Evolutionary conservation across 352 stramenopile species (phyloP).

Genomic region (Phytophthora parvispora): DNA sequence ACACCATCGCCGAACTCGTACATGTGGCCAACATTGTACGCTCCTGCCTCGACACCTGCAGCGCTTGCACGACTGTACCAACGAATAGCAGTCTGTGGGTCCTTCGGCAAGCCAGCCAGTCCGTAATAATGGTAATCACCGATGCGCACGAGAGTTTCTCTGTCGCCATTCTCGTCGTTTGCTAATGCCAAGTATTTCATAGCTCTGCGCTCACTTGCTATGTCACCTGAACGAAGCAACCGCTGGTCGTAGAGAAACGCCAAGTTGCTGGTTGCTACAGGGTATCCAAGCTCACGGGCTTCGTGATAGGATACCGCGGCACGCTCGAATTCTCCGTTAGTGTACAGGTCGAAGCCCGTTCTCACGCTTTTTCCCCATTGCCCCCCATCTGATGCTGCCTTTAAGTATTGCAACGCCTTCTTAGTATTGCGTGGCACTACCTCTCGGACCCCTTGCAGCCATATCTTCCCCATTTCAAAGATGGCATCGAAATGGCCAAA

Average conservation of each 20-base stretch:
- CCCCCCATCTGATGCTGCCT: constrained; percentile 69
- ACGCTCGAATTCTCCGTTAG: constrained; percentile 47
- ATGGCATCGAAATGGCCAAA: constrained; percentile 92
- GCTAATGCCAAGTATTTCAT: constrained; percentile 54
- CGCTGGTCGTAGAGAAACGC: constrained; percentile 81
- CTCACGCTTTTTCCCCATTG: constrained; percentile 68
- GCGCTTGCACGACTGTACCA: constrained; percentile 83
- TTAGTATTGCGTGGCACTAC: constrained; percentile 30
- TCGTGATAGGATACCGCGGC: constrained; percentile 75
- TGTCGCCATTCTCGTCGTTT: constrained; percentile 52
- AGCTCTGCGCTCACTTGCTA: constrained; percentile 38
- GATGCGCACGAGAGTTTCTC: constrained; percentile 72
- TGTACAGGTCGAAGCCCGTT: constrained; percentile 74
- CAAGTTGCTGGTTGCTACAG: constrained; percentile 75
- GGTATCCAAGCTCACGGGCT: constrained; percentile 68
- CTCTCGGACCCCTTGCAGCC: constrained; percentile 42
- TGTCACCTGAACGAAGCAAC: constrained; percentile 31
- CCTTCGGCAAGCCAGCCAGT: constrained; percentile 43
- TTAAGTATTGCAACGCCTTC: constrained; percentile 57
- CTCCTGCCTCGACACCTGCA: constrained; percentile 60
- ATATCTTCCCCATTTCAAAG: constrained; percentile 76
- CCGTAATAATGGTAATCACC: constrained; percentile 87
- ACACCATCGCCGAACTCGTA: constrained; percentile 75
- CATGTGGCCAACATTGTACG: constrained; percentile 84
- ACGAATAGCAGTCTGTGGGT: constrained; percentile 49